phyloP scores from a whole-genome alignment of 192 early-diverging fungal species.

The Neocallimastix lanati region DNA sequence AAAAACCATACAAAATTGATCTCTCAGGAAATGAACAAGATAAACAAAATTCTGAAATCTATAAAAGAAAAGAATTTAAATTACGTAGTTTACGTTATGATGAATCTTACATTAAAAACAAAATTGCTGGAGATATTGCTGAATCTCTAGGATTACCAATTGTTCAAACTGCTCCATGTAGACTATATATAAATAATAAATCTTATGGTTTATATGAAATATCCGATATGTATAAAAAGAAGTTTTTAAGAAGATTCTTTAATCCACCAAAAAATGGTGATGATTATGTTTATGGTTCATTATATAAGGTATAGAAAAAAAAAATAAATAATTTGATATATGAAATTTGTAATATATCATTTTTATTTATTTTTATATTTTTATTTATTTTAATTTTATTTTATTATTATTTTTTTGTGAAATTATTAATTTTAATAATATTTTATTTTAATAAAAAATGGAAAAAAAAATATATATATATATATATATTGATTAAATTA shows the following conservation, averaged over 20 bases:
- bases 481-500: no score
- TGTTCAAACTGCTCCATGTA: not conserved
- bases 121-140: not conserved
- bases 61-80: not conserved
- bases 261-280: not conserved
- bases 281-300: not conserved
- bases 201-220: not conserved
- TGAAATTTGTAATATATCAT: no score
- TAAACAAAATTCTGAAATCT: not conserved
- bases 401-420: no score
- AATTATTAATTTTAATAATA: no score
- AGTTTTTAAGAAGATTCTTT: not conserved
- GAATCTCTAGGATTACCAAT: not conserved
- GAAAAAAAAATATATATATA: no score
- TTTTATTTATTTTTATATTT: no score
- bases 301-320: not conserved
- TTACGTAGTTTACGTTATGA: not conserved
- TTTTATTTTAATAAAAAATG: no score
- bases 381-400: no score
- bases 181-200: not conserved
- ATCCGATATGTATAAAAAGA: not conserved
- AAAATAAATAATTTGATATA: no score
- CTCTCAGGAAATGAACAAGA: not conserved
- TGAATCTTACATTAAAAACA: not conserved
- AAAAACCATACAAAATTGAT: not conserved